Evolutionary conservation across 2,329 filamentous ascomycete species (phyloP), one percentile per base, ranked within the genome.

Genomic region (Paraphaeosphaeria sporulosa): DNA sequence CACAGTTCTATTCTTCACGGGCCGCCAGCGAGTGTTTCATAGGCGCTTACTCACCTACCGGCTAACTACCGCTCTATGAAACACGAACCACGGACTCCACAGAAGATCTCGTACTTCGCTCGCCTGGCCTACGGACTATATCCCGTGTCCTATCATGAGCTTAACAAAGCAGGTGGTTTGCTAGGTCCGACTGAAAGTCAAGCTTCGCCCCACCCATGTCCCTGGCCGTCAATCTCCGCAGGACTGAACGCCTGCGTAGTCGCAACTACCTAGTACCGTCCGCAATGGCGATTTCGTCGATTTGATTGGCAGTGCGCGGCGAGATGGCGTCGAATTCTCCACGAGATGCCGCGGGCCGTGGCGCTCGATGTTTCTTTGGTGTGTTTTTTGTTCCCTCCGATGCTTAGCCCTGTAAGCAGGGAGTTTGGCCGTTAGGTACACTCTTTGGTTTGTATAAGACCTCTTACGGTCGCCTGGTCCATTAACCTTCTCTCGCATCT

Each of bases 101-200:
- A 19, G 15, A 40, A 15, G 9, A n/a, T 4, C 34, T 34, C 47
- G 36, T 43, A 43, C 17, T 54, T 30, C 27, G 23, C n/a, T 25
- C n/a, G 27, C 36, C 40, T 34, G 42, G 15, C 21, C 15, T 34
- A 17, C 40, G 40, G 10, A 25, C 25, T n/a, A 23, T n/a, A 2
- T 12, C 27, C 12, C 23, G 4, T 19, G 19, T 13, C 43, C 43
- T 62, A 62, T 56, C 25, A 49, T 54, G 43, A 59, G 57, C 60
- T 59, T 59, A 40, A 36, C 44, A 32, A 19, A 53, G 52, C 32
- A 32, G 50, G 46, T 42, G n/a, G 32, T 23, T 42, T 19, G 19
- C 30, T 23, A 56, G 34, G n/a, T 44, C 58, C n/a, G 15, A 50
- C 30, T 15, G 27, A 19, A n/a, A 23, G 10, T 47, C 46, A 47